Conservation (phyloP, 306 rosid species). For the Vachellia collinsii region DNA sequence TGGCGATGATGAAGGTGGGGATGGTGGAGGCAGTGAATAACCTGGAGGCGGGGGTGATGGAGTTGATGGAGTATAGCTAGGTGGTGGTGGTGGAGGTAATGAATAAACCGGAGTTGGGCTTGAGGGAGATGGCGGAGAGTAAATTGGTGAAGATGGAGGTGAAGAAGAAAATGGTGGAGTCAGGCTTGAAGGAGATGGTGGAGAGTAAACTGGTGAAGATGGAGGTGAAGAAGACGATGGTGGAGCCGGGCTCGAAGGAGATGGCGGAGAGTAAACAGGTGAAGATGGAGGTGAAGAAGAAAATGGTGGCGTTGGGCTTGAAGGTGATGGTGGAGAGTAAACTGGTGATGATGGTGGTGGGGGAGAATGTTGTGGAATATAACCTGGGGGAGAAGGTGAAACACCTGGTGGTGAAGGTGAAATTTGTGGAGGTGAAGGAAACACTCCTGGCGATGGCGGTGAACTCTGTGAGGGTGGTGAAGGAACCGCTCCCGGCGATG, state of each 20-base stretch:
- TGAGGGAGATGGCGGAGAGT: not conserved
- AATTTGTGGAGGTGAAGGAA: constrained; percentile 20
- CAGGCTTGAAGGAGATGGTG: not conserved
- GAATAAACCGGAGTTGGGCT: not conserved
- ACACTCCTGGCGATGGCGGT: not conserved
- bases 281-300: not conserved
- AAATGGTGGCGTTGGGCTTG: not conserved
- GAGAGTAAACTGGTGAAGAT: not conserved
- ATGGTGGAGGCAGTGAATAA: not conserved
- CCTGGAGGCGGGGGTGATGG: not conserved
- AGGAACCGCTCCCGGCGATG: not conserved
- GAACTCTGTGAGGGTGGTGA: not conserved
- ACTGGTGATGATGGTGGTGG: not conserved
- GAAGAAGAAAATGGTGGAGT: not conserved
- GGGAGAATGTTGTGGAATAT: not conserved
- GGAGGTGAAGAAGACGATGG: constrained; percentile 10
- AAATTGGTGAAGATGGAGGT: constrained; percentile 1
- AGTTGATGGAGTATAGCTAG: not conserved
- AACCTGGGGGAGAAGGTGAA: not conserved
- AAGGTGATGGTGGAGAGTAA: no score
- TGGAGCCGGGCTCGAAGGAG: not conserved
- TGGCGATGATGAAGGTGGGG: not conserved
- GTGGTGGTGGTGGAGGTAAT: not conserved
- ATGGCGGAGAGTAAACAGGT: not conserved
- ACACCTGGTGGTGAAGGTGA: constrained; percentile 9